Conservation (phyloP, 495 filamentous ascomycete genomes). For the Platismatia glauca region DNA sequence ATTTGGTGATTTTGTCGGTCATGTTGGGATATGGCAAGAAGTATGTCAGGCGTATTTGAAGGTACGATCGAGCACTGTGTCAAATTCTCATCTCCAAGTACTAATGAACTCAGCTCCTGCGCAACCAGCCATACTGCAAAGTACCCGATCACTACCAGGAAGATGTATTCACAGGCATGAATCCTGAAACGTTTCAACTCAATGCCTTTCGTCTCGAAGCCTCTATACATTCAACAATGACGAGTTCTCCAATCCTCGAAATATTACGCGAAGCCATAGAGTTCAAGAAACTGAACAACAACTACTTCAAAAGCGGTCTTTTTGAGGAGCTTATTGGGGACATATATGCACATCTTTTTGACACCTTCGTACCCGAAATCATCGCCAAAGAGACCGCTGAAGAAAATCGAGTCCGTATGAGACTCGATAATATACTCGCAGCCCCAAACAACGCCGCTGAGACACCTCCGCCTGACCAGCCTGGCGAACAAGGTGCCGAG, state of each 20-base stretch:
- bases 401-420: conserved; percentile 49
- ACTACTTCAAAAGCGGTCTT: conserved; percentile 74
- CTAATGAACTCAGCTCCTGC: conserved; percentile 46
- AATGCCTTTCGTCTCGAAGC: conserved; percentile 47
- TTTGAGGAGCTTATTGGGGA: conserved; percentile 90
- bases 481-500: conserved; percentile 5
- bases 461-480: conserved; percentile 21
- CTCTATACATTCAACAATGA: conserved; percentile 37
- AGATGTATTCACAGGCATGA: conserved; percentile 68
- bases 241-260: conserved; percentile 45
- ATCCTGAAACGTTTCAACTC: conserved; percentile 68
- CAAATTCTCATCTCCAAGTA: neutral
- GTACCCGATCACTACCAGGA: conserved; percentile 63
- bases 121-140: conserved; percentile 44
- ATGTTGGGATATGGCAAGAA: conserved; percentile 75
- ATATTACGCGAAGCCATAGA: conserved; percentile 74
- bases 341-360: conserved; percentile 73
- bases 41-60: conserved; percentile 64
- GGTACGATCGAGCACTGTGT: conserved; percentile 22
- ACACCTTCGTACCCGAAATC: conserved; percentile 41
- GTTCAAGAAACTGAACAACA: conserved; percentile 83
- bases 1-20: conserved; percentile 74
- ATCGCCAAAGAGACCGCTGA: conserved; percentile 39
- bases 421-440: conserved; percentile 49
- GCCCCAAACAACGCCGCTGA: conserved; percentile 23